phyloP scores from a whole-genome alignment of 2,329 filamentous ascomycete genomes.

The Ophiosphaerella herpotricha region DNA sequence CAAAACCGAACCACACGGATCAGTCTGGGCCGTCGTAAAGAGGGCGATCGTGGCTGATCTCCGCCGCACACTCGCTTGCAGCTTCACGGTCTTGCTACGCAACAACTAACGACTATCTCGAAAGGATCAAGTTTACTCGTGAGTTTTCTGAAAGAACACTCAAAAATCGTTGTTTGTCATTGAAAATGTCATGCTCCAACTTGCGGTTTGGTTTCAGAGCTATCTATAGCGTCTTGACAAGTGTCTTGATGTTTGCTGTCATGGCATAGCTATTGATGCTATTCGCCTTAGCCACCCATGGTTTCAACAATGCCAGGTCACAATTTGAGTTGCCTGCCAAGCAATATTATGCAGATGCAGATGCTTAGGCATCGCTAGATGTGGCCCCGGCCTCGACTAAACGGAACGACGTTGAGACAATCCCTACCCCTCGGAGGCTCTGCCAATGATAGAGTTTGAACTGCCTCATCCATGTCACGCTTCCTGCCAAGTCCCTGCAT shows the following conservation, averaged over 20 bases:
- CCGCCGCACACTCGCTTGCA: too few relatives aligned
- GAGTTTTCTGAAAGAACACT: too few relatives aligned
- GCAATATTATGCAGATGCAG: slow-evolving; percentile 23
- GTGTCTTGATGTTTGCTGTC: too few relatives aligned
- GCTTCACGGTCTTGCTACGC: too few relatives aligned
- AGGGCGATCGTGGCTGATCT: too few relatives aligned
- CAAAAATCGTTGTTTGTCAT: too few relatives aligned
- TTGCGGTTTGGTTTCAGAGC: too few relatives aligned
- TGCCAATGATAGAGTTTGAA: slow-evolving; percentile 5
- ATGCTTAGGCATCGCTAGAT: slow-evolving; percentile 24
- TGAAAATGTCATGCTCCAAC: too few relatives aligned
- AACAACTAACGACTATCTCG: too few relatives aligned
- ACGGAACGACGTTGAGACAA: not conserved
- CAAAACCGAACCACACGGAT: slow-evolving; percentile 5
- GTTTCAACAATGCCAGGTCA: slow-evolving; percentile 27
- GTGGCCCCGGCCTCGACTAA: slow-evolving; percentile 6
- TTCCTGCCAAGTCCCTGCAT: slow-evolving; percentile 7
- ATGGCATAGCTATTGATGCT: slow-evolving; percentile 4
- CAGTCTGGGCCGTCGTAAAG: too few relatives aligned
- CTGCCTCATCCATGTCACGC: not conserved
- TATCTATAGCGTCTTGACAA: too few relatives aligned
- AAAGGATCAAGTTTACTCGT: too few relatives aligned
- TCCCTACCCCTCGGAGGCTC: not conserved
- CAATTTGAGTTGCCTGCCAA: slow-evolving; percentile 29
- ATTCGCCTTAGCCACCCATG: slow-evolving; percentile 18